Base-by-base conservation (phyloP, 768 basidiomycete species). In the Rhodotorula babjevae region DNA sequence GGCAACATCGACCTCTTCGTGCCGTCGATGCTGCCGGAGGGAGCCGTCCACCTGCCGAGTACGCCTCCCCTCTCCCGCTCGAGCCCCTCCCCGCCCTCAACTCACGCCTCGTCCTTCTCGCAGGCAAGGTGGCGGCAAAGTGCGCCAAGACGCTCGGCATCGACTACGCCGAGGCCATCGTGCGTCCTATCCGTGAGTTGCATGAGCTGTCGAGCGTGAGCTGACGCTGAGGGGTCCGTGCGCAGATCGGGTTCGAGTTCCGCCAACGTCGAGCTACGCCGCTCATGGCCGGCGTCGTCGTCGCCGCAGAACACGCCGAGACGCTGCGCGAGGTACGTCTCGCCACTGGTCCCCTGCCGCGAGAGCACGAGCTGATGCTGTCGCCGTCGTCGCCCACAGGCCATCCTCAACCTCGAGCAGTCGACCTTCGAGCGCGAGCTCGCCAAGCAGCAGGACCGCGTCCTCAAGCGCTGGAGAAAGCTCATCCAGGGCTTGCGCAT, bases 1-100 rank as follows among this genome's bases (percentile, higher is more conserved):
- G 95, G 95, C 27, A 99, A 97, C 80, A 90, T 99, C 74, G 95
- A 99, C 82, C 82, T 99, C 36, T 99, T 95, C 80, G 91, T 91
- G 36, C 89, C 91, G 42, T 89, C 91, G 8, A 99, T 99, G 96
- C 84, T 98, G 44, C 96, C 96, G 4, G 82, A 80, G 64, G 96
- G 96, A 29, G 91, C 87, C 10, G 88, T 84, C 4, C 92, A 97
- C 82, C 83, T 99, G 29, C 91, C 93, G n/a, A 91, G 94, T 94
- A 79, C 82, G 92, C 85, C 29, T 8, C 14, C 21, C 10, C 19
- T 15, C 42, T 21, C 44, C 64, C n/a, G 15, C 25, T 71, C 27
- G 46, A 11, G n/a, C 11, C 53, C 19, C 46, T 44, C n/a, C 21
- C 23, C 46, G 36, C 31, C 7, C n/a, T 14, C 55, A 29, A 8